These are phyloP conservation scores for Fusarium sp. DNA, from an alignment of 2,329 filamentous ascomycete genomes.

Conservation along the genomic window DNA sequence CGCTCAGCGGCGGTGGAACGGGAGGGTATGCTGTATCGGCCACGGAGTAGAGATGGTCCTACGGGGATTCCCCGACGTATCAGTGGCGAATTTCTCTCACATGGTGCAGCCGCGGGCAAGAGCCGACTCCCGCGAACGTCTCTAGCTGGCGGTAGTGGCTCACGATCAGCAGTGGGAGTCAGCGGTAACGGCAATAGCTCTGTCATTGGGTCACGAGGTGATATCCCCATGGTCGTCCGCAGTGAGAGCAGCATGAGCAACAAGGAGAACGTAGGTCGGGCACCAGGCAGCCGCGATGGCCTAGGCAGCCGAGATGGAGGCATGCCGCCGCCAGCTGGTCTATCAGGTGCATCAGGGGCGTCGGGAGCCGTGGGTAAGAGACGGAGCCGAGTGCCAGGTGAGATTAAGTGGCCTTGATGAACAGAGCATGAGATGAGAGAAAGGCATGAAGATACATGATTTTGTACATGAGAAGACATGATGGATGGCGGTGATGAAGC, in stretches of 20 bases:
- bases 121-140: constrained; percentile 57
- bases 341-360: constrained; percentile 32
- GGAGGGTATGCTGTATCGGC: constrained; percentile 56
- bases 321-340: constrained; percentile 25
- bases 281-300: constrained; percentile 42
- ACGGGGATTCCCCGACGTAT: constrained; percentile 59
- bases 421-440: constrained; percentile 6
- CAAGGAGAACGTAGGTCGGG: constrained; percentile 53
- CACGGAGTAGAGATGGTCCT: constrained; percentile 56
- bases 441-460: constrained; percentile 12
- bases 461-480: constrained; percentile 12
- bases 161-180: constrained; percentile 25
- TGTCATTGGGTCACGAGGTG: constrained; percentile 31
- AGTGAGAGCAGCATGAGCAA: constrained; percentile 56
- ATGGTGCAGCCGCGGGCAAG: constrained; percentile 46
- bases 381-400: constrained; percentile 42
- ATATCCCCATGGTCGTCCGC: constrained; percentile 50
- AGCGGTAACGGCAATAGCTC: constrained; percentile 35
- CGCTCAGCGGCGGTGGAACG: constrained; percentile 57
- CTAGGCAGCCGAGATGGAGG: constrained; percentile 40
- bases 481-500: constrained; percentile 4
- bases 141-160: constrained; percentile 45
- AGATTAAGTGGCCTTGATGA: constrained; percentile 45
- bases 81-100: constrained; percentile 54
- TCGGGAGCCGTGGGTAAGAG: constrained; percentile 41